These are phyloP conservation scores for Vanrija sp. DNA, from an alignment of 1,284 basidiomycete species.

Conservation along the genomic window DNA sequence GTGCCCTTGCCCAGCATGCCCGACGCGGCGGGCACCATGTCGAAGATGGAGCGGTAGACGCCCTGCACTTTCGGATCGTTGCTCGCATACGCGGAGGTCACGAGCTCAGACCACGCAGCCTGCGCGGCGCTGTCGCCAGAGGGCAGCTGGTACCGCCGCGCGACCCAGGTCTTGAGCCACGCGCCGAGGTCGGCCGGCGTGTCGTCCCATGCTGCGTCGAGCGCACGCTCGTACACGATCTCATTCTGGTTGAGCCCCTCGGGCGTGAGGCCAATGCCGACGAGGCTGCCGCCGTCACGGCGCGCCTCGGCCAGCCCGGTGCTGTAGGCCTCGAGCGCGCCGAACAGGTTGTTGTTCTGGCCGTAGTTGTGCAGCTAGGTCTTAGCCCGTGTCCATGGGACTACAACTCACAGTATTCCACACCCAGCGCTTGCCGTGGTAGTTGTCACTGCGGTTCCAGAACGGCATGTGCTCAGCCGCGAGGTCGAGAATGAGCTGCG, in stretches of 20 bases:
- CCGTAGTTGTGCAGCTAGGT: conserved; percentile 47
- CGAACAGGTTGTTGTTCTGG: conserved; percentile 53
- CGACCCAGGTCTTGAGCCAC: conserved; percentile 48
- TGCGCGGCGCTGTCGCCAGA: conserved; percentile 30
- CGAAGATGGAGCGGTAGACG: conserved; percentile 51
- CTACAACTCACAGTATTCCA: conserved; percentile 48
- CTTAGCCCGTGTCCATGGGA: no score
- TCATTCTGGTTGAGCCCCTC: conserved; percentile 54
- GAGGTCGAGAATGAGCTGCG: conserved; percentile 49
- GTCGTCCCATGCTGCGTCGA: conserved; percentile 52
- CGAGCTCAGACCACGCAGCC: conserved; percentile 50
- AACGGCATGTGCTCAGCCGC: conserved; percentile 51
- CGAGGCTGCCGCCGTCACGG: conserved; percentile 1
- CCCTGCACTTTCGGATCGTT: conserved; percentile 45
- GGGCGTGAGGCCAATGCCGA: conserved; percentile 50
- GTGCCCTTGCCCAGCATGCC: conserved; percentile 48
- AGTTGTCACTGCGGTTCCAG: conserved; percentile 50
- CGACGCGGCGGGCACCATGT: conserved; percentile 42
- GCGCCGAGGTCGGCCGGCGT: conserved; percentile 38
- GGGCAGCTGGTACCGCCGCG: conserved; percentile 46
- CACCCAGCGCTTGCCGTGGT: conserved; percentile 53
- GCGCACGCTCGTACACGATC: conserved; percentile 51
- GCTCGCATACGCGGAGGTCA: conserved; percentile 51
- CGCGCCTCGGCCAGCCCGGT: conserved; percentile 3
- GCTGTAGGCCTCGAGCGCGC: conserved; percentile 24